A percentile compares a stretch with the other conserved stretches of the same genome.
phyloP scores from a whole-genome alignment of 108 stramenopile species.

The Cyclotella atomus region DNA sequence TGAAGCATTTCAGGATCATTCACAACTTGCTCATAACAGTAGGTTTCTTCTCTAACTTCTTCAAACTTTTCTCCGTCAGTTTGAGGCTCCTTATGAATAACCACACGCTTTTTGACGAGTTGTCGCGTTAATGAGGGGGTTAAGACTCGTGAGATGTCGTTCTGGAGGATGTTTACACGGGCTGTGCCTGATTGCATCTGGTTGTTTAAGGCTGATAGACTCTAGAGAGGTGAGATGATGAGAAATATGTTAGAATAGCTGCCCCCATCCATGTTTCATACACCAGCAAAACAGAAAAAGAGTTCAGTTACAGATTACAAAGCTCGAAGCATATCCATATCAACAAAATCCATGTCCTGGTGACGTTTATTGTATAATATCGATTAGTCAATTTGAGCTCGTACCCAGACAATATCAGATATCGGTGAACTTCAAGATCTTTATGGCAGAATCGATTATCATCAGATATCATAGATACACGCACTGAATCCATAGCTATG shows the following conservation, averaged over 20 bases:
- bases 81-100: background rate
- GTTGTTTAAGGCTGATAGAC: constrained; percentile 33
- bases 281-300: no score
- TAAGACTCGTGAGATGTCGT: constrained; percentile 29
- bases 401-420: no score
- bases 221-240: background rate
- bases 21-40: constrained; percentile 29
- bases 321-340: no score
- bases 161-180: constrained; percentile 33
- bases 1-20: constrained; percentile 46
- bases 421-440: no score
- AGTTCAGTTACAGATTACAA: no score
- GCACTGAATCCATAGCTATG: no score
- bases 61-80: background rate
- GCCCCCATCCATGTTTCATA: no score
- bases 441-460: no score
- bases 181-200: constrained; percentile 41
- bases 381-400: no score
- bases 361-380: no score
- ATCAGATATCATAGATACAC: no score
- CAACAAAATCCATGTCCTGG: no score
- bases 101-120: constrained; percentile 31
- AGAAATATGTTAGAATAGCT: background rate
- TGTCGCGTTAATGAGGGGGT: constrained; percentile 36
- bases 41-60: constrained; percentile 27